Base-by-base conservation (phyloP, 495 filamentous ascomycete species). In the Pseudomonodictys pantanalensis region DNA sequence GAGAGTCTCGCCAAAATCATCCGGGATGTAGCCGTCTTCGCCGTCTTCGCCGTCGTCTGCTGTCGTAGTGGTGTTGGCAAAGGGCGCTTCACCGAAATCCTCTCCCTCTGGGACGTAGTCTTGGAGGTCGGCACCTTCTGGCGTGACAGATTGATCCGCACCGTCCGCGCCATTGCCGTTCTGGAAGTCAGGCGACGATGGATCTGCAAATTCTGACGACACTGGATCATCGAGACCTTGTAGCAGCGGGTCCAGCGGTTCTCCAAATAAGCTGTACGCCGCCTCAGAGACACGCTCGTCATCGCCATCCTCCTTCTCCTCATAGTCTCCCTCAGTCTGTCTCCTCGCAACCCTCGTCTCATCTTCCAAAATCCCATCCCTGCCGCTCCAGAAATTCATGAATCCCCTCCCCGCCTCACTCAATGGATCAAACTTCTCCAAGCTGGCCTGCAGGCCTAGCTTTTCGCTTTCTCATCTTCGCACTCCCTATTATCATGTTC, bases 401-500 rank as follows among this genome's bases (percentile, higher is more conserved):
- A 50, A 11, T 22, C 33, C 17, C 32, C 32, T 35, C 7, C 7
- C 32, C 8, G 15, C 8, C 32, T 35, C 32, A 35, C 8, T 15
- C 32, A 35, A 35, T 25, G n/a, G 44, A 25, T 22, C 24, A 15
- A 6, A 8, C 44, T 47, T 24, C 7, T 47, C 44, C 17, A 15
- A 6, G 26, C 11, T 18, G 5, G 25, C 23, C 30, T 38, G 35
- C 54, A 22, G 26, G 7, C 26, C 22, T 8, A 18, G 12, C 35
- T 12, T 9, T 20, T 6, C 29, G n/a, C 8, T 58, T 18, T 3
- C 35, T 29, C 24, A 25, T 11, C 56, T 59, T 33, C 24, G 2
- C 39, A 8, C 17, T 23, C 5, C 35, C 46, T 26, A 43, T 11
- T 5, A 29, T 48, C 15, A 67, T 51, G 35, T 52, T 52, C 1